Evolutionary conservation across 2,329 filamentous ascomycete species (phyloP).

Genomic region (Purpureocillium lavendulum): DNA sequence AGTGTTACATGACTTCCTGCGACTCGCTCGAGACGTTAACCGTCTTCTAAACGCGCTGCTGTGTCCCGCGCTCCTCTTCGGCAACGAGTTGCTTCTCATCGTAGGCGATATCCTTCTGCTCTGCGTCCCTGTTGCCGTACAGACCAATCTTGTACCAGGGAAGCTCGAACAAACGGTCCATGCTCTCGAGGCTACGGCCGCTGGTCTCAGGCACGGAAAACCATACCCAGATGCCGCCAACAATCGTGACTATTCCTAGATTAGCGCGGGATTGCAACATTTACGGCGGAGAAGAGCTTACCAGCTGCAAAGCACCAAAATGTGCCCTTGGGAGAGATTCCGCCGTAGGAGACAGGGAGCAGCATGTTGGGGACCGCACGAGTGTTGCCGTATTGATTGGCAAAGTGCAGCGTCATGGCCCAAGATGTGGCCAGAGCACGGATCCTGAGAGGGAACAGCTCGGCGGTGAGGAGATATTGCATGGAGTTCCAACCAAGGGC

Average conservation of each 20-base stretch:
- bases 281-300: no score
- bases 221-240: constrained; percentile 64
- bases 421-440: constrained; percentile 62
- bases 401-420: constrained; percentile 73
- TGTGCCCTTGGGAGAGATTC: constrained; percentile 54
- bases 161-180: constrained; percentile 64
- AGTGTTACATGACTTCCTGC: no score
- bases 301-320: constrained; percentile 69
- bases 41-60: constrained; percentile 29
- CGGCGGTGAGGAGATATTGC: constrained; percentile 71
- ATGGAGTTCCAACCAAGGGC: constrained; percentile 67
- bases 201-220: constrained; percentile 66
- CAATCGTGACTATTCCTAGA: constrained; percentile 58
- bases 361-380: constrained; percentile 72
- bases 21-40: no score
- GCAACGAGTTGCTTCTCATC: constrained; percentile 35
- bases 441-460: constrained; percentile 68
- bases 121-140: constrained; percentile 43
- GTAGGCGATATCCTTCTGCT: constrained; percentile 31
- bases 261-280: no score
- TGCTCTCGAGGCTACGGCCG: constrained; percentile 57
- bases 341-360: constrained; percentile 35
- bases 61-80: constrained; percentile 19
- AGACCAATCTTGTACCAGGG: constrained; percentile 69
- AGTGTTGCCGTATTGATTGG: constrained; percentile 69